These are phyloP conservation scores for Blumeria graminis DNA, from an alignment of 2,329 filamentous ascomycete species.

Conservation along the genomic window DNA sequence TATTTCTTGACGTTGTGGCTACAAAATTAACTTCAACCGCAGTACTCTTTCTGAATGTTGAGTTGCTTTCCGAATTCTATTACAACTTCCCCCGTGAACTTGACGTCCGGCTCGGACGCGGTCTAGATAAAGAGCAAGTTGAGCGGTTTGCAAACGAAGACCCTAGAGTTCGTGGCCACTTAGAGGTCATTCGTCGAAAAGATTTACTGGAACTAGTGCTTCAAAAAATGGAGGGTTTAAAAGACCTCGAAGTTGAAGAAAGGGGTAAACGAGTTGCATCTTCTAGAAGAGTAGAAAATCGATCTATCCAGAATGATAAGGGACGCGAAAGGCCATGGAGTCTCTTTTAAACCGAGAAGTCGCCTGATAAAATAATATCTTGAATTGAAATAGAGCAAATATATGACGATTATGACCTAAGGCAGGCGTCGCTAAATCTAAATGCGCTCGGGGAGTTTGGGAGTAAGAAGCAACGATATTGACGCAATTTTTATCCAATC, in stretches of 20 bases:
- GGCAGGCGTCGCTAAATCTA: too few relatives aligned
- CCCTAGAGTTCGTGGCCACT: constrained; percentile 63
- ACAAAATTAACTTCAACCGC: constrained; percentile 87
- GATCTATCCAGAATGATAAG: background rate
- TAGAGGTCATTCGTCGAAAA: constrained; percentile 81
- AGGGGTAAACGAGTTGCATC: constrained; percentile 17
- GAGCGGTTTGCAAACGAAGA: constrained; percentile 87
- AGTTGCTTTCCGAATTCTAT: constrained; percentile 90
- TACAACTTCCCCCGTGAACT: constrained; percentile 91
- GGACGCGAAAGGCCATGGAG: background rate
- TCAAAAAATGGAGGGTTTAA: constrained; percentile 82
- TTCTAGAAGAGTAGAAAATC: background rate
- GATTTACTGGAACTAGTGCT: constrained; percentile 81
- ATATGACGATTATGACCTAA: too few relatives aligned
- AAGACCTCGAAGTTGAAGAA: constrained; percentile 56
- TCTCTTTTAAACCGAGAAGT: background rate
- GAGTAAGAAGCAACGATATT: too few relatives aligned
- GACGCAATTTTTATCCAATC: too few relatives aligned
- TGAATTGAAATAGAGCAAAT: too few relatives aligned
- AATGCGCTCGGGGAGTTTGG: too few relatives aligned
- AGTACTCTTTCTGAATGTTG: constrained; percentile 91
- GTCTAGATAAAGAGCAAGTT: constrained; percentile 54
- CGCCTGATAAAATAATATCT: too few relatives aligned
- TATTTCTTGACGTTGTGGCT: constrained; percentile 93
- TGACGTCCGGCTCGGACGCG: constrained; percentile 61